These are phyloP conservation scores for Phytophthora pistaciae DNA, from an alignment of 352 stramenopile genomes.

Conservation along the genomic window DNA sequence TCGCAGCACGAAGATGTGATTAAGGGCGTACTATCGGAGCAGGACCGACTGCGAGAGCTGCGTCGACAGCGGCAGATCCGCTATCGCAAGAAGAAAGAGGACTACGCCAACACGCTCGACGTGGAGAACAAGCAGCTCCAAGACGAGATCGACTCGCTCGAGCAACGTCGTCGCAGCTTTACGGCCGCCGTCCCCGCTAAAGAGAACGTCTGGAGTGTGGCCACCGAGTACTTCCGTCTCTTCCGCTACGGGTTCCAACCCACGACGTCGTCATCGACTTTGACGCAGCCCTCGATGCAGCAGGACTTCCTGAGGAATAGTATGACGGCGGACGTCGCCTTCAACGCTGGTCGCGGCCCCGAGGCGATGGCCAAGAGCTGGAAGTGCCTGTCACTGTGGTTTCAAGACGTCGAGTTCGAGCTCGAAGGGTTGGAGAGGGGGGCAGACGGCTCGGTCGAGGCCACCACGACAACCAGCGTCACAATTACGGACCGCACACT, in stretches of 20 bases:
- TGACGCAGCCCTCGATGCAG: not conserved
- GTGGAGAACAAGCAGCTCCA: not conserved
- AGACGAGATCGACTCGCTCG: constrained; percentile 1
- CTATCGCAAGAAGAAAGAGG: constrained; percentile 8
- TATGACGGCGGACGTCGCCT: not conserved
- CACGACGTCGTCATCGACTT: not conserved
- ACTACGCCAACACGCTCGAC: not conserved
- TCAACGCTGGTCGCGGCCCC: not conserved
- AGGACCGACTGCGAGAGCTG: not conserved
- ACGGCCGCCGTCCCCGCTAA: not conserved
- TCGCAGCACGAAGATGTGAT: not conserved
- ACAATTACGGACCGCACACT: not conserved
- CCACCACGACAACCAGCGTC: not conserved
- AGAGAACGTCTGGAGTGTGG: constrained; percentile 18
- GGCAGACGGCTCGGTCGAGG: not conserved
- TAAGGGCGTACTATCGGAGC: not conserved
- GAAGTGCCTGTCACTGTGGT: not conserved
- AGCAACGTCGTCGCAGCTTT: not conserved
- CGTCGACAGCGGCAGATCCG: not conserved
- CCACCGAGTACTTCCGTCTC: constrained; percentile 14
- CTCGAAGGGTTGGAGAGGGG: not conserved
- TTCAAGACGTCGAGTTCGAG: not conserved
- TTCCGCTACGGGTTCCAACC: constrained; percentile 14
- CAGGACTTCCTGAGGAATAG: not conserved
- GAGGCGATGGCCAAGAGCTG: not conserved